Base-by-base conservation (phyloP, 352 stramenopile genomes). In the Pythium angustatum region DNA sequence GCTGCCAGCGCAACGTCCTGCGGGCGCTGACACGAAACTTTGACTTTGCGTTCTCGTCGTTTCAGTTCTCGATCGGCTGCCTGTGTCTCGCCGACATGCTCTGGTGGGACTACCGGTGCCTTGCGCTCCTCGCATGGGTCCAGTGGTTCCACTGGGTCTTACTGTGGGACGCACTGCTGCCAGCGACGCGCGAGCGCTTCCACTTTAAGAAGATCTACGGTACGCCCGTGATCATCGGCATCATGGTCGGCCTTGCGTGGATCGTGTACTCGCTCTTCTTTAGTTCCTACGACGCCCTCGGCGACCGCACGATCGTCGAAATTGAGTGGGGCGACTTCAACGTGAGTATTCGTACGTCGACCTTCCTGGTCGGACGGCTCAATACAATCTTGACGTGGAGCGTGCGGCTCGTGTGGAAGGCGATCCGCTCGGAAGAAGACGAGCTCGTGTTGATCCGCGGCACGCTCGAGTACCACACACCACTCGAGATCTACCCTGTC, bases 61-160 rank as follows among this genome's bases (percentile, higher is more conserved):
- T 64, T 1, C 66, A 68, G 36, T 65, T 72, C 43, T 22, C 49
- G 17, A 22, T 61, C 30, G 49, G 27, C 8, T 65, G 47, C 22
- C 24, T 68, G 9, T 68, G 58, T 33, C 51, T 72, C 6, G 54
- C 59, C 9, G 59, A 68, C 28, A 62, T 72, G 59, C 47, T 72
- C 44, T 38, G 50, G n/a, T 72, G 66, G 66, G 58, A 68, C 36
- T 33, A 43, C n/a, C 54, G 54, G 15, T 72, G 60, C 44, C 34
- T 68, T 6, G 47, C 52, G 15, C n/a, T 72, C 5, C 1, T 62
- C 21, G 44, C 60, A 0, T 72, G 66, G 66, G 28, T 53, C 9
- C 36, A 62, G 8, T 68, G 58, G 66, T 72, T 72, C 43, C 59
- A 68, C 48, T 72, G 66, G 66, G 50, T 65, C 21, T 49, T 72